phyloP scores from a whole-genome alignment of 441 rosid species.

The Mallotus repandus region DNA sequence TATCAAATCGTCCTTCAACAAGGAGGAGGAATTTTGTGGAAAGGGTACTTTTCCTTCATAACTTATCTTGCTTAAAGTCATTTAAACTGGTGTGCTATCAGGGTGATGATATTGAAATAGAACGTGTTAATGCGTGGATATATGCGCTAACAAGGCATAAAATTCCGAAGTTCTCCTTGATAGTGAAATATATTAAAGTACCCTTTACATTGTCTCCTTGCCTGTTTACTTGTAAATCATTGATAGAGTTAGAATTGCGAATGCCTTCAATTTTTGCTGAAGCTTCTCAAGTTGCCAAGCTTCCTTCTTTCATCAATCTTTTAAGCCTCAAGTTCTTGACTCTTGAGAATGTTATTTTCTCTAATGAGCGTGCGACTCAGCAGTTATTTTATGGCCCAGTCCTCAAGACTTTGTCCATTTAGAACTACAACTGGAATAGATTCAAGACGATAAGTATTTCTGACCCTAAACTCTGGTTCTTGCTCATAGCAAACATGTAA shows the following conservation, averaged over 20 bases:
- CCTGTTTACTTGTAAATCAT: background rate
- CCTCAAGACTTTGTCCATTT: background rate
- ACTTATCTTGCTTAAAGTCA: background rate
- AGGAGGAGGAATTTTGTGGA: conserved; percentile 6
- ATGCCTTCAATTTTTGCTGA: no score
- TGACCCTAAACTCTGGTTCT: background rate
- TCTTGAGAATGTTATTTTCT: background rate
- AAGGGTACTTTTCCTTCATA: background rate
- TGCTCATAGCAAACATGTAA: no score
- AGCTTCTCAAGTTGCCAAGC: background rate
- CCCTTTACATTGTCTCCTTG: background rate
- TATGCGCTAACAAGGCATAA: background rate
- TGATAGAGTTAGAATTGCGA: background rate
- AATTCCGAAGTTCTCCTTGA: no score
- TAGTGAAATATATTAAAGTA: no score
- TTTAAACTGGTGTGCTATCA: background rate
- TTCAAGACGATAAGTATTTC: background rate
- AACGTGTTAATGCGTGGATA: background rate
- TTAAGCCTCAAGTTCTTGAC: background rate
- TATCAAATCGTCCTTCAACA: no score
- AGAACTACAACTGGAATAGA: background rate
- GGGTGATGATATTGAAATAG: background rate
- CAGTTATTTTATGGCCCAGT: background rate
- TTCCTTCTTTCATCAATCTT: background rate
- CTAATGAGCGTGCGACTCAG: background rate